phyloP scores from a whole-genome alignment of 805 yeast genomes.

The Candida lessepsii region DNA sequence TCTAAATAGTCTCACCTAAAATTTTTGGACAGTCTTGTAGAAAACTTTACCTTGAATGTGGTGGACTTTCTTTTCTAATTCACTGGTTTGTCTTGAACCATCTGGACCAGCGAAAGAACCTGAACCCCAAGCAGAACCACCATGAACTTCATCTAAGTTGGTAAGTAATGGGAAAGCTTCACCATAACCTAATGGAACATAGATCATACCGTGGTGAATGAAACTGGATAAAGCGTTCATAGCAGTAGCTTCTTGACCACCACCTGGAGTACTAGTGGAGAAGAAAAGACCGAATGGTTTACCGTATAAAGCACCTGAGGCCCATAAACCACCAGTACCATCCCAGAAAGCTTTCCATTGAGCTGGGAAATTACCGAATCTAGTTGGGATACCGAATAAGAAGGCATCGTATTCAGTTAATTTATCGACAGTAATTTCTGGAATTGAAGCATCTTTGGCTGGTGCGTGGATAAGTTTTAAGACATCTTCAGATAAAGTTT shows the following conservation, averaged over 20 bases:
- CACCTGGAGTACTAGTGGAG: slow-evolving; percentile 74
- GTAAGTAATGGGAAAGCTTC: slow-evolving; percentile 52
- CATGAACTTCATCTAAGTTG: slow-evolving; percentile 65
- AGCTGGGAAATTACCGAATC: slow-evolving; percentile 79
- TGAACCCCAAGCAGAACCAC: slow-evolving; percentile 86
- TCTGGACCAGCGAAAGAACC: slow-evolving; percentile 76
- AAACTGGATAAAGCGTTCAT: slow-evolving; percentile 62
- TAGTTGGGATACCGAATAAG: slow-evolving; percentile 82
- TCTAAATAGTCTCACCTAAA: slow-evolving; percentile 10
- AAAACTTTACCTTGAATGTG: slow-evolving; percentile 67
- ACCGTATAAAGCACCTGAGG: slow-evolving; percentile 65
- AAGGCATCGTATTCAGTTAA: slow-evolving; percentile 72
- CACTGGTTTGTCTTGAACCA: slow-evolving; percentile 69
- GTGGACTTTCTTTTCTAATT: slow-evolving; percentile 63
- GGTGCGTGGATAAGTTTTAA: slow-evolving; percentile 61
- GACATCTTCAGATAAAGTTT: slow-evolving; percentile 64
- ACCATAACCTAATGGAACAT: slow-evolving; percentile 75
- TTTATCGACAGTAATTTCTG: slow-evolving; percentile 60
- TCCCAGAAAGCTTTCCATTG: slow-evolving; percentile 79
- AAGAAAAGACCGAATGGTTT: slow-evolving; percentile 74
- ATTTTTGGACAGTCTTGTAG: slow-evolving; percentile 28
- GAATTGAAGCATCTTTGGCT: slow-evolving; percentile 41
- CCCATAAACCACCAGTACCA: slow-evolving; percentile 79
- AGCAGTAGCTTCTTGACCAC: slow-evolving; percentile 78
- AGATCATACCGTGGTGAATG: slow-evolving; percentile 79